These are phyloP conservation scores for Penicillium sumatraense DNA, from an alignment of 2,329 filamentous ascomycete genomes.

Conservation along the genomic window DNA sequence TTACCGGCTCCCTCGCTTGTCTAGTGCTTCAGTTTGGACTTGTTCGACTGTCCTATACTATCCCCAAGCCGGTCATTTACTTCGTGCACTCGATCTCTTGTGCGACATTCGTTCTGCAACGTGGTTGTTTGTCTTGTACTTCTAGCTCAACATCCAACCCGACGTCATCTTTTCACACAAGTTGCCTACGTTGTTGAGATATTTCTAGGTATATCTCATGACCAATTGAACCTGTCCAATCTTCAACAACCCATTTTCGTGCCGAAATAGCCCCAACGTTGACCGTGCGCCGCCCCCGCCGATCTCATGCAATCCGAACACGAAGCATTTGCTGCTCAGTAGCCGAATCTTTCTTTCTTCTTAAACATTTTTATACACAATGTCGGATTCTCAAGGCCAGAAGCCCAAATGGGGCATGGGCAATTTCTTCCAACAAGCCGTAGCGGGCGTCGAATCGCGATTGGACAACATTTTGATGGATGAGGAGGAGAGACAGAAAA, in stretches of 20 bases:
- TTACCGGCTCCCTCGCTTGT: too few species aligned
- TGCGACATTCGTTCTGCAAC: slow-evolving; percentile 16
- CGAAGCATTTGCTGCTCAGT: slow-evolving; percentile 22
- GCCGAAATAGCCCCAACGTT: background rate
- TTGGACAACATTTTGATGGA: slow-evolving; percentile 91
- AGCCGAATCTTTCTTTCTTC: slow-evolving; percentile 16
- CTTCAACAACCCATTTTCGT: background rate
- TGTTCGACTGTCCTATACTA: background rate
- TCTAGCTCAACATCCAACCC: slow-evolving; percentile 6
- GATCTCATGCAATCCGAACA: slow-evolving; percentile 27
- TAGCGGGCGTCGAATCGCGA: slow-evolving; percentile 90
- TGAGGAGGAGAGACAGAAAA: slow-evolving; percentile 59
- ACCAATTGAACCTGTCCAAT: background rate
- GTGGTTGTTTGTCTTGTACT: slow-evolving; percentile 16
- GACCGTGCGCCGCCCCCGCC: slow-evolving; percentile 20
- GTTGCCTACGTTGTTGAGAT: too few species aligned
- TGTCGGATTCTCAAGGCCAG: slow-evolving; percentile 46
- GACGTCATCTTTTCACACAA: slow-evolving; percentile 10
- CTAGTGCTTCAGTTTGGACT: background rate
- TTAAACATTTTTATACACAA: slow-evolving; percentile 18
- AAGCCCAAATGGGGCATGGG: slow-evolving; percentile 70
- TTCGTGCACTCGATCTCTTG: background rate
- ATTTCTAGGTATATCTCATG: too few species aligned
- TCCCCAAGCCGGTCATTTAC: background rate
- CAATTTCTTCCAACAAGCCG: slow-evolving; percentile 81